Evolutionary conservation across 2,329 filamentous ascomycete genomes (phyloP), one percentile per base, ranked within the genome.

Genomic region (Xylaria arbuscula): DNA sequence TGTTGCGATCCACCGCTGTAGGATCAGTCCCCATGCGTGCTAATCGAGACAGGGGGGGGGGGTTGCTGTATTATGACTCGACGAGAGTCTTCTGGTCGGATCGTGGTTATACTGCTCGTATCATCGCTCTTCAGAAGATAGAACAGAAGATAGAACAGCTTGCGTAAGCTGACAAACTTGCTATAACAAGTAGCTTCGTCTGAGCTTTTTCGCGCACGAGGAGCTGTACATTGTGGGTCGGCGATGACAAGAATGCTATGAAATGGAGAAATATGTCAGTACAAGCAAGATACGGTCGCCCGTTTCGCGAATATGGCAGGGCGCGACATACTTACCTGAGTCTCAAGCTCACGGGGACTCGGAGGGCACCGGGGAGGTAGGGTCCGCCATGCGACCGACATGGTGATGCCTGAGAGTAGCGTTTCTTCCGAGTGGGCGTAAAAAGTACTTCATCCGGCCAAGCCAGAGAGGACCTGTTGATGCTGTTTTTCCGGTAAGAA

Each of bases 291-390:
- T 61, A 22, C n/a, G 11, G 9, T 22, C 4, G 19, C 28, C 3
- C 13, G 40, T 48, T 53, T 36, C 22, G 28, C 38, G 24, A 59
- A 24, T 1, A 19, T 22, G 19, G n/a, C 32, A 48, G 22, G 22
- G 17, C 11, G 36, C 11, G 56, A 32, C 42, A n/a, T 17, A 60
- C 28, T 53, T 55, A 48, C 53, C 36, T 40, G 55, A 8, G 28
- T 10, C 13, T 22, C 28, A 60, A 42, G 65, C 58, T 62, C 45
- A 17, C 17, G 42, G 54, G 36, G n/a, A 36, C 34, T 38, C 34
- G 24, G 53, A 42, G 24, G 9, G 36, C 36, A 10, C 2, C 56
- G 17, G 3, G 47, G 38, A 38, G 54, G 53, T 51, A 38, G 54
- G 28, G 53, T 54, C 10, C 17, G 55, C 42, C n/a, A 24, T n/a